Base-by-base conservation (phyloP, 108 stramenopile genomes). In the Discostella pseudostelligera region DNA sequence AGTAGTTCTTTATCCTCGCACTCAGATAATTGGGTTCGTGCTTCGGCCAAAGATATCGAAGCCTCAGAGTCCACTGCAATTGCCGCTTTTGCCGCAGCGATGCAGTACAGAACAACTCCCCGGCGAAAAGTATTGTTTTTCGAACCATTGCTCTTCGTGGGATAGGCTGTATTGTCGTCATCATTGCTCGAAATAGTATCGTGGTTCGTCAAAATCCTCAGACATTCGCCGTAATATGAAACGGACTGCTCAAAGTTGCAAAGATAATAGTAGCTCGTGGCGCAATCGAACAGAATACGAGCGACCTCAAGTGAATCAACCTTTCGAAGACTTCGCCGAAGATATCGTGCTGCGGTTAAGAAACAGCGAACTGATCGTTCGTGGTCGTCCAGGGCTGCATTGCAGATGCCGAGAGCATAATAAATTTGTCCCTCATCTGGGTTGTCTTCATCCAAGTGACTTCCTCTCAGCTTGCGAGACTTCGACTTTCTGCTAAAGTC, bases 281-380 rank as follows among this genome's bases (percentile, higher is more conserved):
- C 80, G 12, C 62, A 70, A 53, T 81, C 80, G 49, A 77, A 77
- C 7, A 76, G 51, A 25, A 78, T 64, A 24, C 71, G 66, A 19
- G 70, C 69, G 12, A 72, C 76, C 51, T 68, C 64, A 39, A 63
- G 24, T 36, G 66, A 68, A 42, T 81, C 76, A 14, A 69, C 61
- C 67, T 68, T 72, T 24, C 67, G 57, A 7, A 62, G 35, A 22
- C 26, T 62, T 16, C 76, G 42, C 19, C 80, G 57, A 19, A 73
- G 42, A 53, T 76, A 78, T 21, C 80, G 45, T 28, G 78, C 44
- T 37, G 76, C 65, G 28, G 80, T 81, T 11, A 81, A 32, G 47
- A 62, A 71, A 25, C 62, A 81, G 22, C 80, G 71, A 39, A 81
- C 64, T 22, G 80, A 76, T 16, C 72, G 70, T 37, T 81, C 76